Percentiles rank a stretch among this genome's conserved stretches.
Conservation (phyloP, 2,329 filamentous ascomycete genomes). For the Exophiala mesophila region DNA sequence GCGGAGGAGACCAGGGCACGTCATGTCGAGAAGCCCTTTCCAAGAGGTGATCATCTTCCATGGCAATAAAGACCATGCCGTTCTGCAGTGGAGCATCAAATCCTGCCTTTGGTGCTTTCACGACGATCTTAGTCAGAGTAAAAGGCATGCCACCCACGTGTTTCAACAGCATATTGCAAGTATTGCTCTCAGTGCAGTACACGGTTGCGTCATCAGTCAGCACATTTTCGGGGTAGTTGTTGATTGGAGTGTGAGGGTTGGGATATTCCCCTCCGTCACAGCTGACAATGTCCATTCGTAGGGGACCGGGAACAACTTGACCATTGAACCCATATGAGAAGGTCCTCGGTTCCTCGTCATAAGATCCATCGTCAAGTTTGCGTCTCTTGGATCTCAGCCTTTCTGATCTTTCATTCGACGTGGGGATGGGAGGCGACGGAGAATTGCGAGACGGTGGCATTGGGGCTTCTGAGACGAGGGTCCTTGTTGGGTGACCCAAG, state of each 20-base stretch:
- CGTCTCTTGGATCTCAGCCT: constrained; percentile 60
- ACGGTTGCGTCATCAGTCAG: constrained; percentile 76
- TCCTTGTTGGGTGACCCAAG: constrained; percentile 18
- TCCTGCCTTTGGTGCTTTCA: constrained; percentile 74
- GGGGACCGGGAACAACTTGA: constrained; percentile 73
- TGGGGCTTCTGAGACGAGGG: constrained; percentile 10
- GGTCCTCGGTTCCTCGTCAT: constrained; percentile 42
- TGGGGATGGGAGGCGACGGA: constrained; percentile 4
- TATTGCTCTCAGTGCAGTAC: constrained; percentile 83
- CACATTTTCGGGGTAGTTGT: constrained; percentile 72
- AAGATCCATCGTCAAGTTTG: constrained; percentile 62
- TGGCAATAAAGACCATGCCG: constrained; percentile 86
- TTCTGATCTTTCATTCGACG: constrained; percentile 25
- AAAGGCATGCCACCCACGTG: constrained; percentile 80
- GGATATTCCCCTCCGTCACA: constrained; percentile 74
- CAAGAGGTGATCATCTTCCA: constrained; percentile 73
- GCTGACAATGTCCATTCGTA: constrained; percentile 83
- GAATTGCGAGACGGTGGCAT: constrained; percentile 9
- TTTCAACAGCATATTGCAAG: constrained; percentile 78
- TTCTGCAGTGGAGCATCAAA: constrained; percentile 86
- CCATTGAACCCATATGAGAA: constrained; percentile 83
- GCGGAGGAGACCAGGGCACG: constrained; percentile 56
- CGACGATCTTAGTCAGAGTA: constrained; percentile 76
- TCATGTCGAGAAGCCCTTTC: constrained; percentile 69
- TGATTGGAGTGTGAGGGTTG: constrained; percentile 51